Base-by-base conservation (phyloP, 495 filamentous ascomycete genomes). In the Darksidea phi region DNA sequence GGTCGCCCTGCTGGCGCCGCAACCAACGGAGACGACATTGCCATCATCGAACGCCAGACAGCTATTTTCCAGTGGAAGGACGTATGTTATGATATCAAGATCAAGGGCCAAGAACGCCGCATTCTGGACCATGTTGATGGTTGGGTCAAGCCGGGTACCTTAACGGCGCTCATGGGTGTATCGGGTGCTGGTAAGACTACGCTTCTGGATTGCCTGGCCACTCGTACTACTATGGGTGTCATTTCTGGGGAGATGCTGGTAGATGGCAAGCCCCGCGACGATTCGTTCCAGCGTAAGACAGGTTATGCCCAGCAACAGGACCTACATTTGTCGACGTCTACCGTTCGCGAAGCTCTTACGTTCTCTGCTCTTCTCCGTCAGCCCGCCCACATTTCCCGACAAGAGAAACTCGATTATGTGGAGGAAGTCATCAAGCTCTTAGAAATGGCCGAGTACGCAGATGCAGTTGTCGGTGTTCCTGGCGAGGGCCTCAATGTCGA, bases 231-330 rank as follows among this genome's bases (percentile, higher is more conserved):
- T 0, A 90, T 91, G 82, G 91, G 91, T 64, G 86, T 95, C 11
- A 87, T 96, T 49, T 86, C 82, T 17, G 91, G 91, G 23, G 85
- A 92, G 53, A 91, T 93, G 84, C 76, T 93, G 1, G 88, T 96
- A 5, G 88, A 95, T 66, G 91, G 90, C 1, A 79, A 78, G 23
- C 84, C 79, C 41, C 81, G 87, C 17, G 89, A 95, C 68, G 77
- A 81, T 17, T 90, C 88, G 0, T 96, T 96, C 80, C 90, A 94
- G 70, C 87, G 91, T 34, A 94, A 94, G 77, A 96, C 91, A 2
- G 92, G 92, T 24, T 97, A 96, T 67, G 93, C 94, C 18, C 90
- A 97, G 68, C 93, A 97, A 72, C 91, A 95, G 74, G 93, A 97
- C 82, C 81, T 97, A 8, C 92, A 96, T 73, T 80, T 95, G 23